phyloP scores from a whole-genome alignment of 1,284 basidiomycete genomes.

The Agroathelia rolfsii region DNA sequence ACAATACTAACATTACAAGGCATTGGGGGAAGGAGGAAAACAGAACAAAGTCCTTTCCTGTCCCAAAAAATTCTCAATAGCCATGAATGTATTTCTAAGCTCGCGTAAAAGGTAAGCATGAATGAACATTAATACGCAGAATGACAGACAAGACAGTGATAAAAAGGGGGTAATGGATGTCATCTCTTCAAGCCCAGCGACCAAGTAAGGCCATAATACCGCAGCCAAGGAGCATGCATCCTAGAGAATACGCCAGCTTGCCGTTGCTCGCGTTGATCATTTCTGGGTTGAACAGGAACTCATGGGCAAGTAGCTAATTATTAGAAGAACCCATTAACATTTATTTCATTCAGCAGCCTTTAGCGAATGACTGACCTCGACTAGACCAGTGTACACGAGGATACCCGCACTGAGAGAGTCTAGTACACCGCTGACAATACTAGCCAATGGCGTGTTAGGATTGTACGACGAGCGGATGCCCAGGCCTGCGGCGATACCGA shows the following conservation, averaged over 20 bases:
- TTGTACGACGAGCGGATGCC: conserved; percentile 80
- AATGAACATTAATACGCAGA: too few relatives aligned
- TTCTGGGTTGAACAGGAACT: conserved; percentile 81
- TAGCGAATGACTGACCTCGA: conserved; percentile 48
- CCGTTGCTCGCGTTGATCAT: conserved; percentile 63
- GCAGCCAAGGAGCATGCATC: conserved; percentile 69
- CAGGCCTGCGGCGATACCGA: conserved; percentile 79
- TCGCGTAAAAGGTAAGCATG: too few relatives aligned
- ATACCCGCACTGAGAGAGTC: conserved; percentile 86
- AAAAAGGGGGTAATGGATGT: neutral
- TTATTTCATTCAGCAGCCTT: conserved; percentile 7
- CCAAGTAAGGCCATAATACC: conserved; percentile 82
- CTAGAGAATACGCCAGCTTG: conserved; percentile 60
- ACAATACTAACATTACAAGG: too few relatives aligned
- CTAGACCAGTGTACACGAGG: conserved; percentile 83
- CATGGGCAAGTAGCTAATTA: conserved; percentile 74
- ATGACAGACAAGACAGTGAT: neutral
- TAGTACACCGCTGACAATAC: conserved; percentile 75
- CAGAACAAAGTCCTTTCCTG: too few relatives aligned
- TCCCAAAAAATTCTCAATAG: too few relatives aligned
- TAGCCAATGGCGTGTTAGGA: conserved; percentile 63
- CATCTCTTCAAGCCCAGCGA: conserved; percentile 66
- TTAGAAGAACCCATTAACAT: conserved; percentile 9
- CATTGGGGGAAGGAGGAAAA: too few relatives aligned
- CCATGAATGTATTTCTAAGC: too few relatives aligned